phyloP scores from a whole-genome alignment of 257 asterid genomes.

The Solanum sejunctum region DNA sequence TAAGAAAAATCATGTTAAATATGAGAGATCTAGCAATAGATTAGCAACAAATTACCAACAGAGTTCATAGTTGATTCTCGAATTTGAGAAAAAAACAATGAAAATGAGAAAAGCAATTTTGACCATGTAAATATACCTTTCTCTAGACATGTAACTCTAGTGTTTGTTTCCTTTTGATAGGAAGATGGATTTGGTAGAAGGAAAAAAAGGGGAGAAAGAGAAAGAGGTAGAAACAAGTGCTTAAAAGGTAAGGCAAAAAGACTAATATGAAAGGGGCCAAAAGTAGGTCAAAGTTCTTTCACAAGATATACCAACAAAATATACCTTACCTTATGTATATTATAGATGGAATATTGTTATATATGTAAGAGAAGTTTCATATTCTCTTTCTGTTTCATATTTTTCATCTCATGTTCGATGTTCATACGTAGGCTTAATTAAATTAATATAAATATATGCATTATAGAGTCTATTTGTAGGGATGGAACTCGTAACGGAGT shows the following conservation, averaged over 20 bases:
- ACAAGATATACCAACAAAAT: background rate
- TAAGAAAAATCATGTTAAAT: background rate
- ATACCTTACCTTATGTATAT: background rate
- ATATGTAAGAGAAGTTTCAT: background rate
- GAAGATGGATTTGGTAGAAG: conserved; percentile 1
- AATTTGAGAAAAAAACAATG: background rate
- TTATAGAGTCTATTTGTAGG: too few relatives aligned
- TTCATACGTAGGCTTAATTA: background rate
- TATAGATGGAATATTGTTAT: background rate
- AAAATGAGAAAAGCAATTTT: background rate
- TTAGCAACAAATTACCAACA: background rate
- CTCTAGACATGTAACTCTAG: conserved; percentile 48
- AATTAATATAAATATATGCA: background rate
- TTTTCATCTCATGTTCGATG: background rate
- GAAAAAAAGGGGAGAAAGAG: background rate
- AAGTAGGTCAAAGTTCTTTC: background rate
- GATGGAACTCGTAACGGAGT: too few relatives aligned
- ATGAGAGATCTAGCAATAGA: too few relatives aligned
- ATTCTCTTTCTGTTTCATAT: too few relatives aligned
- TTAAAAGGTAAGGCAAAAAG: conserved; percentile 17
- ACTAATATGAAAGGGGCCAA: background rate
- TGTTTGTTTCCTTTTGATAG: background rate
- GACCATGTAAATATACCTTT: conserved; percentile 27
- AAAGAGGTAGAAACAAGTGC: conserved; percentile 5
- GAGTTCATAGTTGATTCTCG: background rate